Evolutionary conservation across 2,329 filamentous ascomycete genomes (phyloP).

Genomic region (Paradendryphiella salina): DNA sequence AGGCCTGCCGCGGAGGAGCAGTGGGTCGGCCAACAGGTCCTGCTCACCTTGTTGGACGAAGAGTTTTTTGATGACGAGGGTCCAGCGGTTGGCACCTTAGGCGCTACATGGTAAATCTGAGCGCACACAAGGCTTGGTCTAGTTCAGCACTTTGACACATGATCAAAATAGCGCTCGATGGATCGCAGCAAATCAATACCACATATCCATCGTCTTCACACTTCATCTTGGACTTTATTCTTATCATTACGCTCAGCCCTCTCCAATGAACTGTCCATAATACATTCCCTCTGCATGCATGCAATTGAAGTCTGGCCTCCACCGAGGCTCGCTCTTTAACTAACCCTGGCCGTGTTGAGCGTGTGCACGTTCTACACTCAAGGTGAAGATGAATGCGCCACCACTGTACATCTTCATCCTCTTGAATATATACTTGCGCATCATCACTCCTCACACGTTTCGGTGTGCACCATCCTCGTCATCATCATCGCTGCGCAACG

Average conservation of each 20-base stretch:
- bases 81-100: slow-evolving; percentile 10
- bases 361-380: background rate
- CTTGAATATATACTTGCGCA: background rate
- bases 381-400: slow-evolving; percentile 13
- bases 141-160: background rate
- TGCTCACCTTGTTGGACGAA: slow-evolving; percentile 33
- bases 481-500: background rate
- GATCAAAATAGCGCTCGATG: background rate
- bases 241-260: background rate
- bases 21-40: slow-evolving; percentile 46
- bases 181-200: background rate
- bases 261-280: background rate
- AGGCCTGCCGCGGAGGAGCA: slow-evolving; percentile 51
- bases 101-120: background rate
- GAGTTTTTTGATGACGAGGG: slow-evolving; percentile 35
- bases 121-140: background rate
- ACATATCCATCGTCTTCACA: background rate
- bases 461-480: background rate
- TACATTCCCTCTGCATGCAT: background rate
- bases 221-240: background rate
- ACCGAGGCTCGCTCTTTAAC: background rate
- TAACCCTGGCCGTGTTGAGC: background rate
- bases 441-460: background rate
- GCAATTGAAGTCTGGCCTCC: background rate
- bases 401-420: slow-evolving; percentile 2